Conservation (phyloP, 2,329 filamentous ascomycete species). For the Intubia oerlemansii region DNA sequence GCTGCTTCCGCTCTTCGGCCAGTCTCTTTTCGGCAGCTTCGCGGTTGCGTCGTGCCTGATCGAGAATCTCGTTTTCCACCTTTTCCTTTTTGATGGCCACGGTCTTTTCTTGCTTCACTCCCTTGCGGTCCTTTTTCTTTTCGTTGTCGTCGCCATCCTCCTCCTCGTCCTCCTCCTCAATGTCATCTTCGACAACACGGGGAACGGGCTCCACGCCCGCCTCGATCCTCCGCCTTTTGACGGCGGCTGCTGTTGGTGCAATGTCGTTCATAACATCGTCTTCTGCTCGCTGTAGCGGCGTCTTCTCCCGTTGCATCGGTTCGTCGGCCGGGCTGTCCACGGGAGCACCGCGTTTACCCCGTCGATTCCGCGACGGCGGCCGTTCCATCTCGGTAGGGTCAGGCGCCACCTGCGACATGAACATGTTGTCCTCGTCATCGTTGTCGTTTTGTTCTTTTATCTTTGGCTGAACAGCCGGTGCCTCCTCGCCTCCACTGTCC, state of each 20-base stretch:
- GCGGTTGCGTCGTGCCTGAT: slow-evolving; percentile 36
- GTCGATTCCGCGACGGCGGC: not conserved
- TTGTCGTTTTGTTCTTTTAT: not conserved
- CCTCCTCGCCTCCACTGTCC: slow-evolving; percentile 9
- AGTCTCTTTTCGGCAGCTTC: slow-evolving; percentile 46
- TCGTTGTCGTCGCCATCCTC: no score
- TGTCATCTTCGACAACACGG: slow-evolving; percentile 7
- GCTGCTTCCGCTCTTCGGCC: slow-evolving; percentile 29
- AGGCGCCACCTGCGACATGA: slow-evolving; percentile 1
- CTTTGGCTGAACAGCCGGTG: not conserved
- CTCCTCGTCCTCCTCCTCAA: slow-evolving; percentile 8
- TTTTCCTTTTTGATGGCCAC: slow-evolving; percentile 16
- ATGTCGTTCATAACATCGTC: slow-evolving; percentile 45
- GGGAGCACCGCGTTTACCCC: no score
- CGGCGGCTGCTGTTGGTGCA: slow-evolving; percentile 52
- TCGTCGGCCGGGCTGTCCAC: slow-evolving; percentile 2
- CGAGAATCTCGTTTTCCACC: slow-evolving; percentile 44
- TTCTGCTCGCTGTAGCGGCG: not conserved
- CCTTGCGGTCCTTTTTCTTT: slow-evolving; percentile 9
- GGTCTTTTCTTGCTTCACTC: slow-evolving; percentile 13
- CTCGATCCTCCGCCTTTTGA: slow-evolving; percentile 58
- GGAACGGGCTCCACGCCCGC: slow-evolving; percentile 26
- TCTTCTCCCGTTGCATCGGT: slow-evolving; percentile 7
- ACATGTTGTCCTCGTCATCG: slow-evolving; percentile 2
- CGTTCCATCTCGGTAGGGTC: no score